Percentiles rank a stretch among this genome's conserved stretches.
Evolutionary conservation across 2,329 filamentous ascomycete genomes (phyloP).

Genomic region (Laburnicola sp.): DNA sequence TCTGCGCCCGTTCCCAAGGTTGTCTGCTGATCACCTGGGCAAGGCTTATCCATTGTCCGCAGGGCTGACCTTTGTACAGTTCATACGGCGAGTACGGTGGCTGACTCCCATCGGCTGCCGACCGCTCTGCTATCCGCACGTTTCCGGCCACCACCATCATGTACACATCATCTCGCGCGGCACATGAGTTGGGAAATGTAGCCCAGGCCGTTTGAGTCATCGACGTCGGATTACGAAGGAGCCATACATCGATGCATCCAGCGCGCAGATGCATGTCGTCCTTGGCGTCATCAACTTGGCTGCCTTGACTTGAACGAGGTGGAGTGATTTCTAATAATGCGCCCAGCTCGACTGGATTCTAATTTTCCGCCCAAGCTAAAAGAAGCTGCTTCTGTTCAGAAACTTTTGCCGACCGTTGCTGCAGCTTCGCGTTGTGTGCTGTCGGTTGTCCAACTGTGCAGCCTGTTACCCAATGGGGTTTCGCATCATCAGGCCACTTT

Average conservation of each 20-base stretch:
- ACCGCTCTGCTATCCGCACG: constrained; percentile 3
- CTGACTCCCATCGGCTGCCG: not conserved
- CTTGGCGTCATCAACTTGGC: not conserved
- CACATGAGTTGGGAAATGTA: not conserved
- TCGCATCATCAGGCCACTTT: constrained; percentile 10
- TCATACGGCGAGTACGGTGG: not conserved
- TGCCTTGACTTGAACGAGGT: too few relatives aligned
- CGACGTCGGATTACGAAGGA: not conserved
- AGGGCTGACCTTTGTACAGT: too few relatives aligned
- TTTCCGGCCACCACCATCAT: not conserved
- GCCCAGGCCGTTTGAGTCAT: not conserved
- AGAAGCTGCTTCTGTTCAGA: not conserved
- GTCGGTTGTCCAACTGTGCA: not conserved
- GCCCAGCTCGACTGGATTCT: too few relatives aligned
- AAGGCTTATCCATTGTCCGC: not conserved
- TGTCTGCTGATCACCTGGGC: constrained; percentile 6
- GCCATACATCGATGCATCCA: not conserved
- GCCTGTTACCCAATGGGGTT: not conserved
- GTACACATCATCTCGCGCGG: too few relatives aligned
- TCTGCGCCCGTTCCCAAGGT: constrained; percentile 3
- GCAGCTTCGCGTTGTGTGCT: not conserved
- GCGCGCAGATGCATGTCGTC: not conserved
- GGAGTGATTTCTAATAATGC: not conserved
- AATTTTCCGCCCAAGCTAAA: not conserved
- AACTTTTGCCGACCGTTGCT: not conserved